phyloP scores from a whole-genome alignment of 2,329 filamentous ascomycete genomes.

The Purpureocillium takamizusanense region DNA sequence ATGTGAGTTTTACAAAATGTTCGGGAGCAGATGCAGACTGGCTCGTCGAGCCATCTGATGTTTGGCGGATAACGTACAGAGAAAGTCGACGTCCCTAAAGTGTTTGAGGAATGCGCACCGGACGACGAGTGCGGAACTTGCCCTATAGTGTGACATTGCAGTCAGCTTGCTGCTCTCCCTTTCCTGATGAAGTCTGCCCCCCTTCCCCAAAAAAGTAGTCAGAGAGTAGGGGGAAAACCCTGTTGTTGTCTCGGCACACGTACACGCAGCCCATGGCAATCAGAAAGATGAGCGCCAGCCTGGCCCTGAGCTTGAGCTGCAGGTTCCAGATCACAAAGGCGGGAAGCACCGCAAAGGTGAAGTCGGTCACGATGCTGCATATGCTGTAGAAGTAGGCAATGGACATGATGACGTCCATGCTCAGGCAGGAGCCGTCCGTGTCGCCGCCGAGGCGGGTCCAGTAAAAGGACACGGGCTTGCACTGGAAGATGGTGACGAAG shows the following conservation, averaged over 20 bases:
- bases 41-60: no score
- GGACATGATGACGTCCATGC: constrained; percentile 34
- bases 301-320: constrained; percentile 43
- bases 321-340: constrained; percentile 44
- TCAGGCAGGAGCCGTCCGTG: constrained; percentile 25
- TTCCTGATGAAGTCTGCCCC: no score
- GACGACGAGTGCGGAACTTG: constrained; percentile 1
- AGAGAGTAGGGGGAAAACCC: not conserved
- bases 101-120: not conserved
- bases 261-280: constrained; percentile 46
- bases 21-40: no score
- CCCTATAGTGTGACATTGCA: not conserved
- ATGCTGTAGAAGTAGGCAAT: constrained; percentile 43
- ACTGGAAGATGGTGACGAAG: constrained; percentile 31
- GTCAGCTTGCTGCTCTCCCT: not conserved
- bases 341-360: constrained; percentile 41
- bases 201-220: no score
- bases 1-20: no score
- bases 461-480: constrained; percentile 27
- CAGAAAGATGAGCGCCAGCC: constrained; percentile 40
- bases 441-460: constrained; percentile 21
- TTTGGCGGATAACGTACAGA: not conserved
- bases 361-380: constrained; percentile 38
- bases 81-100: constrained; percentile 1
- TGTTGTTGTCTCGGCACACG: constrained; percentile 10